Percentiles rank a stretch among this genome's conserved stretches.
Conservation (phyloP, 1,139 yeast genomes). For the Spathaspora jeffriesii region DNA sequence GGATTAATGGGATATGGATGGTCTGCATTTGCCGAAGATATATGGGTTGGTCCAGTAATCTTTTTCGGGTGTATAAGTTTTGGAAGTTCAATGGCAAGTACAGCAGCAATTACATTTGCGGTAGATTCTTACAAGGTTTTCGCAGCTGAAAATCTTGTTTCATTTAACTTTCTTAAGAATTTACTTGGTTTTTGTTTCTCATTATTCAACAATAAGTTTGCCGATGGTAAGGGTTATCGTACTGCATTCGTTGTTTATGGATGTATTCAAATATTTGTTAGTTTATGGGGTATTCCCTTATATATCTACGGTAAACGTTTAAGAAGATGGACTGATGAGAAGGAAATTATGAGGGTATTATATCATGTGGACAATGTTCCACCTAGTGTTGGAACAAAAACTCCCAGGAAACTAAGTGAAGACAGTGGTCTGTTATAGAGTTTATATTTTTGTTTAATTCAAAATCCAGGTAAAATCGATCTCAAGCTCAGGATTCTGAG, state of each 20-base stretch:
- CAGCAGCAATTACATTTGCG: slow-evolving; percentile 61
- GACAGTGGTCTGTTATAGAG: slow-evolving; percentile 4
- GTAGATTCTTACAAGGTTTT: slow-evolving; percentile 60
- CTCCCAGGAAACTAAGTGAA: not conserved
- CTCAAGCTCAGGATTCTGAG: slow-evolving; percentile 9
- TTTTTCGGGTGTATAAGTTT: slow-evolving; percentile 58
- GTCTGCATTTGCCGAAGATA: slow-evolving; percentile 47
- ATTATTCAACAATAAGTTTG: slow-evolving; percentile 52
- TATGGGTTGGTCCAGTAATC: slow-evolving; percentile 62
- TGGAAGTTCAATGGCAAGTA: slow-evolving; percentile 62
- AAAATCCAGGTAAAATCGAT: slow-evolving; percentile 7
- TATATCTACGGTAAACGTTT: slow-evolving; percentile 56
- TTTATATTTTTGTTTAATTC: not conserved
- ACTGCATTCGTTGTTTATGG: slow-evolving; percentile 56
- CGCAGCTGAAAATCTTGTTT: slow-evolving; percentile 61
- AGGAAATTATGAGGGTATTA: slow-evolving; percentile 33
- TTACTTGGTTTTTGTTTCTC: slow-evolving; percentile 58
- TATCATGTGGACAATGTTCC: slow-evolving; percentile 28
- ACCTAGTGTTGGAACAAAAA: slow-evolving; percentile 8
- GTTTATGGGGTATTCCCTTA: slow-evolving; percentile 52
- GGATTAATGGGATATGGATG: slow-evolving; percentile 69
- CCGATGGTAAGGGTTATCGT: slow-evolving; percentile 42
- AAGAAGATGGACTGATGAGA: slow-evolving; percentile 53
- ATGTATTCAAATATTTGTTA: slow-evolving; percentile 47
- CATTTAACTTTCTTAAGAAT: slow-evolving; percentile 56